Evolutionary conservation across 768 basidiomycete genomes (phyloP).

Genomic region (Rhodotorula taiwanensis): DNA sequence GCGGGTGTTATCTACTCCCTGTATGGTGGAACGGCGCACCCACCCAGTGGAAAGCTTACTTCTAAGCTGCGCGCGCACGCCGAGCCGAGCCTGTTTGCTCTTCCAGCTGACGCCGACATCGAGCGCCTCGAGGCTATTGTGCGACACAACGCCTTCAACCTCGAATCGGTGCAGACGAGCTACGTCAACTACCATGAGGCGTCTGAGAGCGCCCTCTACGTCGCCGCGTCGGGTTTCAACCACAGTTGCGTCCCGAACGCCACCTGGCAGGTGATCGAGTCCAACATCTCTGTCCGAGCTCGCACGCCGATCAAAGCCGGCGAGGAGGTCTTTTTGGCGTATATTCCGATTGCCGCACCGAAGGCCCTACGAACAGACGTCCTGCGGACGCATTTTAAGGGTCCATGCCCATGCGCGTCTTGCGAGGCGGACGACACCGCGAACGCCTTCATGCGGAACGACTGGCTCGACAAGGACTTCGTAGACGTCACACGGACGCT

Average conservation of each 20-base stretch:
- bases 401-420: too few relatives aligned
- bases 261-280: constrained; percentile 38
- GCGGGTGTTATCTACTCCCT: background rate
- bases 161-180: background rate
- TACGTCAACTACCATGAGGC: background rate
- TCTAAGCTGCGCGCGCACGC: background rate
- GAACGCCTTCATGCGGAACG: too few relatives aligned
- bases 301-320: constrained; percentile 36
- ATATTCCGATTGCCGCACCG: background rate
- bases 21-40: background rate
- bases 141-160: constrained; percentile 39
- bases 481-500: too few relatives aligned
- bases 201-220: constrained; percentile 34
- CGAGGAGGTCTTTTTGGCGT: constrained; percentile 40
- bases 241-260: constrained; percentile 44
- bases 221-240: constrained; percentile 45
- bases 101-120: constrained; percentile 37
- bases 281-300: constrained; percentile 45
- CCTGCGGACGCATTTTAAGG: too few relatives aligned
- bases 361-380: too few relatives aligned
- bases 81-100: constrained; percentile 5
- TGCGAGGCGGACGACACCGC: too few relatives aligned
- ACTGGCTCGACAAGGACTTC: too few relatives aligned
- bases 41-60: background rate
- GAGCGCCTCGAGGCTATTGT: constrained; percentile 40